Percentiles rank a stretch among this genome's conserved stretches.
These are phyloP conservation scores for Metschnikowia koreensis DNA, from an alignment of 805 yeast genomes.

Conservation along the genomic window DNA sequence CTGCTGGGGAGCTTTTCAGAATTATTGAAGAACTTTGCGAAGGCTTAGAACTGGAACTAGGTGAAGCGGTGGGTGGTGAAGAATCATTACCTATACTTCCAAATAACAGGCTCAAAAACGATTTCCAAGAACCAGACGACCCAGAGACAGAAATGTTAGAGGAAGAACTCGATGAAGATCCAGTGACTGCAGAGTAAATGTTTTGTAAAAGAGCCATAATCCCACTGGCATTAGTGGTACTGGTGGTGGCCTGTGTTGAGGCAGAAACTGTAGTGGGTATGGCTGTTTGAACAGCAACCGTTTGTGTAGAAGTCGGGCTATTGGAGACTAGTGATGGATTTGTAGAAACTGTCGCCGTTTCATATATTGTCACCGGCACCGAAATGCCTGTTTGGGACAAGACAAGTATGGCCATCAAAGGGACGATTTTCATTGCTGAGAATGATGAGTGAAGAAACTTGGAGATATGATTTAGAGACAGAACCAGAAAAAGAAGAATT, in stretches of 20 bases:
- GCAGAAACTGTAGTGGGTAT: constrained; percentile 2
- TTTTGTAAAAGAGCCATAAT: constrained; percentile 1
- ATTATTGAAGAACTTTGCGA: background rate
- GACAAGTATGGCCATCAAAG: constrained; percentile 5
- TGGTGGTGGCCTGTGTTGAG: constrained; percentile 6
- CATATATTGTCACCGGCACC: constrained; percentile 15
- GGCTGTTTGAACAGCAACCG: background rate
- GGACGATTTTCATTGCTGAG: background rate
- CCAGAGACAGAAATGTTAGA: background rate
- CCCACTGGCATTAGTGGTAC: background rate
- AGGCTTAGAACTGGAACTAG: background rate
- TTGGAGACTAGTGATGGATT: background rate
- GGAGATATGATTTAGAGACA: background rate
- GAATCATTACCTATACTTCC: background rate
- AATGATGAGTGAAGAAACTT: background rate
- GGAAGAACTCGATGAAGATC: background rate
- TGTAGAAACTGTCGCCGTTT: constrained; percentile 6
- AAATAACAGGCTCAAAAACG: constrained; percentile 8
- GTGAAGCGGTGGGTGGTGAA: constrained; percentile 1
- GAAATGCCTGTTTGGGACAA: constrained; percentile 3
- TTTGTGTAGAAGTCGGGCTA: background rate
- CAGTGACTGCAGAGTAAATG: constrained; percentile 1
- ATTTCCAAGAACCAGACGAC: constrained; percentile 1
- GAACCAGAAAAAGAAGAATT: background rate
- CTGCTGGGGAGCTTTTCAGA: background rate